Base-by-base conservation (phyloP, 1,284 basidiomycete species). In the Xerocomus cyaneibrunnescens region DNA sequence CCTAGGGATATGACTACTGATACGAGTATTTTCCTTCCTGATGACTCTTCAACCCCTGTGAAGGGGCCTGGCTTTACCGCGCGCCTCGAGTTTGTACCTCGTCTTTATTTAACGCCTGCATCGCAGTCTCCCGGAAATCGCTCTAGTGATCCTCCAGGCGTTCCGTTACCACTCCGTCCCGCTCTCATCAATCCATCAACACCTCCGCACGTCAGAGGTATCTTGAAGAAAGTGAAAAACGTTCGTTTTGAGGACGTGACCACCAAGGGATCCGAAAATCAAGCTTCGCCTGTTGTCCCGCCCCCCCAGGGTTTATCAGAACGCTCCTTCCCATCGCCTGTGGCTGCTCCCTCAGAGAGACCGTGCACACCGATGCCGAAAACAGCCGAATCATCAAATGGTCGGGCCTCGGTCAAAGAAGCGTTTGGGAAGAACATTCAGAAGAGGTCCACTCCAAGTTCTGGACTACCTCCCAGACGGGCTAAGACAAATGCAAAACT, bases 221-320 rank as follows among this genome's bases (percentile, higher is more conserved):
- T 71, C 36, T 41, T 67, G 56, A 67, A 71, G 67, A 67, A 71
- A 48, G 50, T 31, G 30, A 70, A 67, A 56, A 66, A 47, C 17
- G 65, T 67, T 44, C 66, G 69, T 27, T 67, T 71, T 31, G 68
- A 67, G 22, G 68, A 66, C 31, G 16, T 27, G 41, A 41, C 50
- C 25, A n/a, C 5, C 34, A 45, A 31, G 19, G 59, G 54, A 31
- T 23, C 44, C 28, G 38, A 49, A 31, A 49, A 36, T 12, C 19
- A 12, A 37, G 14, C 23, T 7, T 37, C 25, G 3, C 14, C 27
- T 32, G 12, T 31, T 21, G 37, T 23, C 19, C 9, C 39, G 31
- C 19, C 41, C 32, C 22, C 39, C 23, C 51, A 46, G 35, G 23
- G 32, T 32, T 31, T 54, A 35, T 28, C 37, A 5, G 58, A 58